Conservation (phyloP, 345 rosid species). For the Bruguiera sexangula region DNA sequence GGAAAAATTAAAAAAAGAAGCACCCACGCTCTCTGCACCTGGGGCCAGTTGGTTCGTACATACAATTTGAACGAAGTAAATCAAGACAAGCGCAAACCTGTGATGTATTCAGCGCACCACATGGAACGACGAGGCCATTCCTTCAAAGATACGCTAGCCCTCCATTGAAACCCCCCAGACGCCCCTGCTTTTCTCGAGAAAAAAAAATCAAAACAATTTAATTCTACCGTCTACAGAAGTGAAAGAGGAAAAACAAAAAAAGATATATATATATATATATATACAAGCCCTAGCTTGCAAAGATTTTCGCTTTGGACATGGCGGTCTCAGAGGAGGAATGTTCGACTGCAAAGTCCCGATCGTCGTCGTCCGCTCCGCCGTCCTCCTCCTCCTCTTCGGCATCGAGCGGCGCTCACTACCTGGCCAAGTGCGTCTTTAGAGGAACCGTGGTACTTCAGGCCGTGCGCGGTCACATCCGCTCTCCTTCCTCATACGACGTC, state of each 20-base stretch:
- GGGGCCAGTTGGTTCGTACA: too few relatives aligned
- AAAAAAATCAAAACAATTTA: neutral
- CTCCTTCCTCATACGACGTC: conserved; percentile 58
- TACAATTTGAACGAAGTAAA: too few relatives aligned
- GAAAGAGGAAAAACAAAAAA: neutral
- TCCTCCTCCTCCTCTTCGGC: conserved; percentile 42
- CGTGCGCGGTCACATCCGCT: conserved; percentile 75
- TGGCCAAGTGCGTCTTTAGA: conserved; percentile 84
- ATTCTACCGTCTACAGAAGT: neutral
- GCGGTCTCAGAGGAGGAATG: conserved; percentile 96
- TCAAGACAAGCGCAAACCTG: neutral
- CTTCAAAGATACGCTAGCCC: neutral
- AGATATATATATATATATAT: too few relatives aligned
- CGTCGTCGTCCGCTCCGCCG: conserved; percentile 48
- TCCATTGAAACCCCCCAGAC: neutral
- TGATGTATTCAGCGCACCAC: neutral
- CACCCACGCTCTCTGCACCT: too few relatives aligned
- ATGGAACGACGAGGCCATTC: neutral
- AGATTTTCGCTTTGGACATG: conserved; percentile 22
- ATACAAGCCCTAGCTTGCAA: conserved; percentile 8
- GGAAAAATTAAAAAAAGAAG: too few relatives aligned
- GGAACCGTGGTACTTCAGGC: conserved; percentile 88
- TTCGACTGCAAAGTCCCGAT: conserved; percentile 62
- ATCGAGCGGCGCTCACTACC: conserved; percentile 47
- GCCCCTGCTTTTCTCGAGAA: neutral